phyloP scores from a whole-genome alignment of 2,329 filamentous ascomycete genomes.

The Chaetomiaceae sp. region DNA sequence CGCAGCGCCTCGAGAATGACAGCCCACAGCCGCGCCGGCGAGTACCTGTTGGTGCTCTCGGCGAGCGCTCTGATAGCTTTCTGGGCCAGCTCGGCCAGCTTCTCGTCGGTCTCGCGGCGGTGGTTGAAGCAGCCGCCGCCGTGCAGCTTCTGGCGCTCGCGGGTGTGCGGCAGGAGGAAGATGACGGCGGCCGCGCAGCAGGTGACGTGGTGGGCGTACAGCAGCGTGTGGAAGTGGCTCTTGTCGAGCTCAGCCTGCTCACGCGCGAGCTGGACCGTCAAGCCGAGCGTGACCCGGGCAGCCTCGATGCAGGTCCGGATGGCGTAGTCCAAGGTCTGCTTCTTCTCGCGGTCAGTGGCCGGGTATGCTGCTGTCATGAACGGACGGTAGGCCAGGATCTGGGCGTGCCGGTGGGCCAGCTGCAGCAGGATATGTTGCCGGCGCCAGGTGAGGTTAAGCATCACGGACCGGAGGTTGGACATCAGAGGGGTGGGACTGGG shows the following conservation, averaged over 20 bases:
- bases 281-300: slow-evolving; percentile 3
- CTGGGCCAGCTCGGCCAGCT: slow-evolving; percentile 12
- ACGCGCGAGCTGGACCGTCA: slow-evolving; percentile 7
- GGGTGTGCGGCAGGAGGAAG: slow-evolving; percentile 15
- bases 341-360: slow-evolving; percentile 7
- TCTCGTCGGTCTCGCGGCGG: slow-evolving; percentile 7
- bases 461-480: slow-evolving; percentile 5
- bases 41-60: slow-evolving; percentile 11
- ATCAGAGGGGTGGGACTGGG: slow-evolving; percentile 12
- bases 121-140: background rate
- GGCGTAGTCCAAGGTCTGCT: slow-evolving; percentile 2
- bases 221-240: slow-evolving; percentile 17
- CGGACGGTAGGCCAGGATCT: slow-evolving; percentile 19
- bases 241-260: slow-evolving; percentile 13
- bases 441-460: slow-evolving; percentile 15
- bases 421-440: slow-evolving; percentile 17
- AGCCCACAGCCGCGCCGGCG: slow-evolving; percentile 14
- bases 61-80: slow-evolving; percentile 9
- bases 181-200: slow-evolving; percentile 14
- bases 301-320: slow-evolving; percentile 12
- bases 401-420: slow-evolving; percentile 18
- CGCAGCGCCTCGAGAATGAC: slow-evolving; percentile 19
- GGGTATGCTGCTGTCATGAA: slow-evolving; percentile 19
- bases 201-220: slow-evolving; percentile 18
- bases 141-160: slow-evolving; percentile 13